Evolutionary conservation across 2,329 filamentous ascomycete species (phyloP).

Genomic region (Neonectria neomacrospora): DNA sequence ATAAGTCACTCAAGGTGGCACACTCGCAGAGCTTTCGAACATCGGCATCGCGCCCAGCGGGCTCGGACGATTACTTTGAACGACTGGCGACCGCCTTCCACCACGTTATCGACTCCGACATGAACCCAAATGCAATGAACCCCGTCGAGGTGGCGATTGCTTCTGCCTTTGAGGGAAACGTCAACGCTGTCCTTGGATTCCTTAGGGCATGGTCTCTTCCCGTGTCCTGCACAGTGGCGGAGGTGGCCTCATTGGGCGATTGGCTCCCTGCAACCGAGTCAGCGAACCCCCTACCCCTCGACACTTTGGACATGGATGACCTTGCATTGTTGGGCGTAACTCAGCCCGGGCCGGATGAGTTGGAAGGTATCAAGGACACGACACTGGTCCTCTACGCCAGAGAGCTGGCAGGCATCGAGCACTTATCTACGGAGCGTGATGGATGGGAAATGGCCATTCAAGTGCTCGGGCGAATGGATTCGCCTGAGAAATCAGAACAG

Average conservation of each 20-base stretch:
- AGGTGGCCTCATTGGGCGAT: constrained; percentile 83
- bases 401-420: constrained; percentile 67
- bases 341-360: constrained; percentile 66
- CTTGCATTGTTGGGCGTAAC: constrained; percentile 82
- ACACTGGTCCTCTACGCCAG: constrained; percentile 82
- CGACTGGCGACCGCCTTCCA: constrained; percentile 79
- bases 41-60: constrained; percentile 56
- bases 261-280: constrained; percentile 72
- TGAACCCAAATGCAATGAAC: constrained; percentile 80
- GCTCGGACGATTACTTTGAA: constrained; percentile 76
- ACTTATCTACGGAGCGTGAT: constrained; percentile 64
- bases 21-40: constrained; percentile 53
- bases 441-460: constrained; percentile 93
- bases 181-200: constrained; percentile 79
- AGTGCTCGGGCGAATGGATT: constrained; percentile 83
- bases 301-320: constrained; percentile 83
- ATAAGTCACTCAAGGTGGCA: constrained; percentile 54
- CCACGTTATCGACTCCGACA: constrained; percentile 74
- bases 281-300: constrained; percentile 63
- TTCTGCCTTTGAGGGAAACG: constrained; percentile 83
- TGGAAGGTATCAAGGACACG: constrained; percentile 79
- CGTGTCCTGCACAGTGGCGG: constrained; percentile 80
- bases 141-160: constrained; percentile 84
- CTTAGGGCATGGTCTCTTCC: constrained; percentile 84
- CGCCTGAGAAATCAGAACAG: constrained; percentile 75